Evolutionary conservation across 371 early-diverging fungal species (phyloP).

Genomic region (Rhizopus sp.): DNA sequence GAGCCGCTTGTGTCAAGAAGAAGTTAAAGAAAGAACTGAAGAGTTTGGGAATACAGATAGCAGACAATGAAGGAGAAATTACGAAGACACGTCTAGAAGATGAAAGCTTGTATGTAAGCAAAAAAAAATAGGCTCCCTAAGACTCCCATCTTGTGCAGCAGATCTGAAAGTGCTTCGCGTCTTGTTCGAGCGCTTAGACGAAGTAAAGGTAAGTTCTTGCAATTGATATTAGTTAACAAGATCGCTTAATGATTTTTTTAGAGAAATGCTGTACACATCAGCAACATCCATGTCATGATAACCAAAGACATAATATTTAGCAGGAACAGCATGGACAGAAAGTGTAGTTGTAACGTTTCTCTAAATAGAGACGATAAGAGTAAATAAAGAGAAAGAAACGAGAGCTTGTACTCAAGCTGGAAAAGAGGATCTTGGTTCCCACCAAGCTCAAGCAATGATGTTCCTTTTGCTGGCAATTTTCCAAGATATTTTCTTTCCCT

Average conservation of each 20-base stretch:
- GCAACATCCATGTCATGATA: slow-evolving; percentile 7
- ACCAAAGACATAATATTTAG: slow-evolving; percentile 1
- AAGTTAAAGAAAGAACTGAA: slow-evolving; percentile 2
- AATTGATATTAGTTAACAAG: slow-evolving; percentile 1
- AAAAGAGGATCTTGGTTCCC: slow-evolving; percentile 67
- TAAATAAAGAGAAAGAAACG: slow-evolving; percentile 71
- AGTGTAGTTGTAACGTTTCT: slow-evolving; percentile 2
- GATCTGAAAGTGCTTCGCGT: slow-evolving; percentile 5
- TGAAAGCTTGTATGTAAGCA: slow-evolving; percentile 6
- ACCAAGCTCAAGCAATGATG: slow-evolving; percentile 6
- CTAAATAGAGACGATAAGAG: slow-evolving; percentile 5
- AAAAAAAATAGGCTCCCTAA: slow-evolving; percentile 5
- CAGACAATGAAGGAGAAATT: slow-evolving; percentile 8
- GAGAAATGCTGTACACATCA: slow-evolving; percentile 4
- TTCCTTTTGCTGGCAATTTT: slow-evolving; percentile 6
- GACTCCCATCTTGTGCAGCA: slow-evolving; percentile 7
- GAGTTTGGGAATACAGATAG: slow-evolving; percentile 7
- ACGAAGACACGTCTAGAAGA: slow-evolving; percentile 6
- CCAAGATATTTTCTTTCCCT: slow-evolving; percentile 6
- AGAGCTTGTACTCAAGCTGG: slow-evolving; percentile 82
- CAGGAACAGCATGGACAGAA: slow-evolving; percentile 5
- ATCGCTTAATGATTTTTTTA: slow-evolving; percentile 2
- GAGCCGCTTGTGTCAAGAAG: no score
- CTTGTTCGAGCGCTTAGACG: slow-evolving; percentile 7
- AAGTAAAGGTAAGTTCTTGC: slow-evolving; percentile 11